A percentile compares a stretch with the other conserved stretches of the same genome.
Conservation (phyloP, 805 yeast genomes). For the Candida lessepsii region DNA sequence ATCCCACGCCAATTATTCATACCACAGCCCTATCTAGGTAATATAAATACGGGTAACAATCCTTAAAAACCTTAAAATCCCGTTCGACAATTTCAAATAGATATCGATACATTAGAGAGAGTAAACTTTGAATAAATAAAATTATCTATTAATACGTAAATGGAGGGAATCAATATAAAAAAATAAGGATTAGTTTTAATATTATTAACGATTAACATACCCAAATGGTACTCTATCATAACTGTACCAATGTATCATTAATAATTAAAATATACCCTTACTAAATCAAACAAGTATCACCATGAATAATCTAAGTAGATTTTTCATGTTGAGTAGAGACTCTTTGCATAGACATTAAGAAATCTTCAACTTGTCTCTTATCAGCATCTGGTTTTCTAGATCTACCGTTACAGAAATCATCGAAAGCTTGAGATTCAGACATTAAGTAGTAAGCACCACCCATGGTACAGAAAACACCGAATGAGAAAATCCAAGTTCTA, state of each 20-base stretch:
- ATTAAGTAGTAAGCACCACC: constrained; percentile 96
- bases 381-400: constrained; percentile 54
- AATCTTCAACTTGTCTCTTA: constrained; percentile 74
- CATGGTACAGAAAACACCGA: constrained; percentile 94
- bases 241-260: constrained; percentile 4
- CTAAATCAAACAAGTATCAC: constrained; percentile 2
- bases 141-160: constrained; percentile 10
- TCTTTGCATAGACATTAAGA: constrained; percentile 83
- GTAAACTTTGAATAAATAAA: neutral
- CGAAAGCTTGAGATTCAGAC: constrained; percentile 78
- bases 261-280: neutral
- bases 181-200: neutral
- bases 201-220: constrained; percentile 1
- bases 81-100: too few species aligned
- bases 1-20: too few species aligned
- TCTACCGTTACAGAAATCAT: constrained; percentile 82
- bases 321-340: constrained; percentile 88
- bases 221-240: constrained; percentile 9
- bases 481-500: constrained; percentile 92
- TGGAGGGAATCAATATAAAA: constrained; percentile 8
- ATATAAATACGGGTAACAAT: too few species aligned
- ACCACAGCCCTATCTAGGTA: too few species aligned
- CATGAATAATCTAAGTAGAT: constrained; percentile 48
- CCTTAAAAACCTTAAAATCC: too few species aligned
- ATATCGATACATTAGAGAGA: neutral